Percentiles rank a stretch among this genome's conserved stretches.
Evolutionary conservation across 2,329 filamentous ascomycete species (phyloP).

Genomic region (Arthrobotrys musiformis): DNA sequence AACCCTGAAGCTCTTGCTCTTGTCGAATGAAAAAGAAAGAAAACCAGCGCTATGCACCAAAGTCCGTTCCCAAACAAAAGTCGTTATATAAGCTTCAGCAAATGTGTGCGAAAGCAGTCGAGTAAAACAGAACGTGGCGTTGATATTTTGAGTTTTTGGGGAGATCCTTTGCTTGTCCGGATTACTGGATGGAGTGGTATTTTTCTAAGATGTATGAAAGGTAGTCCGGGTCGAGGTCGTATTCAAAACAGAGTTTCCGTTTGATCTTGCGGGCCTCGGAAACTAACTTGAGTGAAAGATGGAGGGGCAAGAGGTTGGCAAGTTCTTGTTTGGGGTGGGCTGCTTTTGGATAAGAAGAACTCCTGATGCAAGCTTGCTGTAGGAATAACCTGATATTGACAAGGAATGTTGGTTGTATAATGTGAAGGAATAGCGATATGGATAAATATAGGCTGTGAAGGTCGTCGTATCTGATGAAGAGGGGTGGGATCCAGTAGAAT

Average conservation of each 20-base stretch:
- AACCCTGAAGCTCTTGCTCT: slow-evolving; percentile 31
- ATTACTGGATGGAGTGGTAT: slow-evolving; percentile 11
- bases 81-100: slow-evolving; percentile 55
- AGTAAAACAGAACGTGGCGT: slow-evolving; percentile 52
- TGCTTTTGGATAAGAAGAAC: slow-evolving; percentile 23
- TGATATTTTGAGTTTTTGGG: slow-evolving; percentile 51
- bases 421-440: slow-evolving; percentile 9
- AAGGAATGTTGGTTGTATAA: slow-evolving; percentile 32
- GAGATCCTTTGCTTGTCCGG: slow-evolving; percentile 44
- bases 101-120: slow-evolving; percentile 51
- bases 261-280: slow-evolving; percentile 1
- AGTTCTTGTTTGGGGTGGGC: slow-evolving; percentile 16
- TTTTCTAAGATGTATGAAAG: neutral
- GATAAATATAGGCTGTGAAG: slow-evolving; percentile 33
- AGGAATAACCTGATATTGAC: neutral
- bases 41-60: slow-evolving; percentile 56
- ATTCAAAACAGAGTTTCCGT: slow-evolving; percentile 31
- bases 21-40: slow-evolving; percentile 54
- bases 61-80: slow-evolving; percentile 54
- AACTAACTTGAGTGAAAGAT: slow-evolving; percentile 28
- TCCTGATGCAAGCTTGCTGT: neutral
- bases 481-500: slow-evolving; percentile 25
- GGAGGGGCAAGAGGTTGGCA: slow-evolving; percentile 20
- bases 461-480: slow-evolving; percentile 41
- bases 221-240: slow-evolving; percentile 9